A percentile compares a stretch with the other conserved stretches of the same genome.
Conservation (phyloP, 768 basidiomycete species). For the Termitomyces sp. region DNA sequence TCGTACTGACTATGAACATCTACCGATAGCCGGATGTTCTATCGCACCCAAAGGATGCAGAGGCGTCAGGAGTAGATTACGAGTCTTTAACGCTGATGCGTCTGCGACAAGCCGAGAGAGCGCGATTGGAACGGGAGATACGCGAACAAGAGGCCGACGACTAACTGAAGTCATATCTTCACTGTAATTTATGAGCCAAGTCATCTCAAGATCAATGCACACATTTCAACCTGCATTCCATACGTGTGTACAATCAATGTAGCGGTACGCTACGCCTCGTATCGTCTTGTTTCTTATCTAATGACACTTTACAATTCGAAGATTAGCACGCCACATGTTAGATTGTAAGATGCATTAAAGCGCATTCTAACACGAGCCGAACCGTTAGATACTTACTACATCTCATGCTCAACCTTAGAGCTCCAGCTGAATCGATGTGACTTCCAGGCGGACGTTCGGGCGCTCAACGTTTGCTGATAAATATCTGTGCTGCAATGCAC, state of each 20-base stretch:
- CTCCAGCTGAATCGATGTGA: background rate
- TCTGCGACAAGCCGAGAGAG: constrained; percentile 76
- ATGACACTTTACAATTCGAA: background rate
- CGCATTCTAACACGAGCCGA: background rate
- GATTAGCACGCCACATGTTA: background rate
- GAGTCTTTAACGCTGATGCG: constrained; percentile 79
- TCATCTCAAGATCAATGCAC: background rate
- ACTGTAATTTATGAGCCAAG: background rate
- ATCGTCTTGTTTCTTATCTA: background rate
- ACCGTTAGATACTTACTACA: background rate
- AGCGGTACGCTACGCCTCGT: background rate
- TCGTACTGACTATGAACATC: constrained; percentile 8
- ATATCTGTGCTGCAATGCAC: too few relatives aligned
- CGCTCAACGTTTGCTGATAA: too few relatives aligned
- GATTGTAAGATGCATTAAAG: background rate
- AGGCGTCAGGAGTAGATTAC: constrained; percentile 54
- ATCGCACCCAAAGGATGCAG: constrained; percentile 17
- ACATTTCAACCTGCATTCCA: too few relatives aligned
- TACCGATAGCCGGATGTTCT: constrained; percentile 23
- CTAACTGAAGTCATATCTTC: background rate
- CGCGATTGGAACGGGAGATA: constrained; percentile 72
- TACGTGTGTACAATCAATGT: background rate
- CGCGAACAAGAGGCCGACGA: constrained; percentile 59
- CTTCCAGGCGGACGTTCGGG: background rate
- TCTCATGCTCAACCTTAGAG: too few relatives aligned